These are phyloP conservation scores for Backusella luteola DNA, from an alignment of 192 early-diverging fungal species.

Conservation along the genomic window DNA sequence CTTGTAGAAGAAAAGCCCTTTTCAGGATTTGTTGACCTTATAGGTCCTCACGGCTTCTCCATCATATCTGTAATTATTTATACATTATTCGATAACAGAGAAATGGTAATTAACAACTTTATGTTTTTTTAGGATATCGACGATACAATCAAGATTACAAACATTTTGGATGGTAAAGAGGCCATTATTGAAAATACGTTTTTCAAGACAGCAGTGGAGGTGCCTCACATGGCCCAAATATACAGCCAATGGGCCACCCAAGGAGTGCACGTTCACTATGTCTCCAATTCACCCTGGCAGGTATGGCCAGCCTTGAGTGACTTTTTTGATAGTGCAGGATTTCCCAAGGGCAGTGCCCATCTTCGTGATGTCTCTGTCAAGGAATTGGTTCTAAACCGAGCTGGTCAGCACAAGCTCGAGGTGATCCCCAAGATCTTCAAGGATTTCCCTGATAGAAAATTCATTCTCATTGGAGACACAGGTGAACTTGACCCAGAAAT, in stretches of 20 bases:
- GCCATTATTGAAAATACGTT: constrained; percentile 71
- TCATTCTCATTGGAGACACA: constrained; percentile 88
- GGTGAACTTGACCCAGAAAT: constrained; percentile 90
- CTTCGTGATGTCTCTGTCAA: constrained; percentile 31
- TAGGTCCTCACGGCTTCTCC: neutral
- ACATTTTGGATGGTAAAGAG: constrained; percentile 70
- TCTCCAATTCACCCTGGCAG: constrained; percentile 89
- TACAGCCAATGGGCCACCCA: constrained; percentile 59
- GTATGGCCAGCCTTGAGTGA: constrained; percentile 70
- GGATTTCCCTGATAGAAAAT: constrained; percentile 80
- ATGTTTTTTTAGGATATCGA: constrained; percentile 63
- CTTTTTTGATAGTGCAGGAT: constrained; percentile 69
- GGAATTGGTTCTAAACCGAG: constrained; percentile 14
- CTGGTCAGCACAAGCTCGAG: constrained; percentile 32
- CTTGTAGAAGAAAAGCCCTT: neutral
- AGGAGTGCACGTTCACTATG: constrained; percentile 79
- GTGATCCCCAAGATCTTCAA: constrained; percentile 31
- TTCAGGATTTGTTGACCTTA: neutral
- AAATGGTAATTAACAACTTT: neutral
- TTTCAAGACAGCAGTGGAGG: constrained; percentile 62
- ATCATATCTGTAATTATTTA: neutral
- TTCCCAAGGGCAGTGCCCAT: constrained; percentile 80
- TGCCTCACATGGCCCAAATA: constrained; percentile 76
- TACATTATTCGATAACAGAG: neutral
- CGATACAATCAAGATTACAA: constrained; percentile 92